Percentiles rank a stretch among this genome's conserved stretches.
Conservation (phyloP, 2,329 filamentous ascomycete species). For the Fusarium solani-melongenae region DNA sequence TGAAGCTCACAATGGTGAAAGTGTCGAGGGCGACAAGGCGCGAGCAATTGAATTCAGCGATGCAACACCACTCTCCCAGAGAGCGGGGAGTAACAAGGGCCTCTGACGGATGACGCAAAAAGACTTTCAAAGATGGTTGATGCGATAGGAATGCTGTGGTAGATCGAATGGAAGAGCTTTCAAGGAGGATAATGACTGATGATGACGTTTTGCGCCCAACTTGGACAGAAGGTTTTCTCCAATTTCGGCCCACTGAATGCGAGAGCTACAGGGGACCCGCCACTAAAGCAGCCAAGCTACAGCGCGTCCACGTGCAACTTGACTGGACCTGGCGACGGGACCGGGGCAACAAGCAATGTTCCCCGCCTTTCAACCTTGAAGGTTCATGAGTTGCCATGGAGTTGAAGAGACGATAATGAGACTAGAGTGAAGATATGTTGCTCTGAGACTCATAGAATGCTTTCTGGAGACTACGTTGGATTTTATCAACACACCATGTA, state of each 20-base stretch:
- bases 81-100: background rate
- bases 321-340: background rate
- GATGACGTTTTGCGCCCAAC: constrained; percentile 36
- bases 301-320: background rate
- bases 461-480: background rate
- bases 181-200: constrained; percentile 20
- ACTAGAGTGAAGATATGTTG: background rate
- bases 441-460: background rate
- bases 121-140: constrained; percentile 8
- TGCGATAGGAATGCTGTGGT: constrained; percentile 24
- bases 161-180: constrained; percentile 35
- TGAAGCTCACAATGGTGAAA: constrained; percentile 13
- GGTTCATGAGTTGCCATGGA: background rate
- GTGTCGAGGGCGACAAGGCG: constrained; percentile 10
- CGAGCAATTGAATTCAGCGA: constrained; percentile 1
- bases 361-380: background rate
- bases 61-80: constrained; percentile 16
- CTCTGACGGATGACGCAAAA: background rate
- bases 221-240: constrained; percentile 24
- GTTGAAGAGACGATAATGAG: background rate
- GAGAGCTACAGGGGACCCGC: constrained; percentile 10
- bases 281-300: constrained; percentile 18
- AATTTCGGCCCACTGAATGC: constrained; percentile 24
- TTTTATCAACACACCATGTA: background rate
- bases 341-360: background rate